Evolutionary conservation across 192 early-diverging fungal genomes (phyloP).

Genomic region (Kickxella alabastrina): DNA sequence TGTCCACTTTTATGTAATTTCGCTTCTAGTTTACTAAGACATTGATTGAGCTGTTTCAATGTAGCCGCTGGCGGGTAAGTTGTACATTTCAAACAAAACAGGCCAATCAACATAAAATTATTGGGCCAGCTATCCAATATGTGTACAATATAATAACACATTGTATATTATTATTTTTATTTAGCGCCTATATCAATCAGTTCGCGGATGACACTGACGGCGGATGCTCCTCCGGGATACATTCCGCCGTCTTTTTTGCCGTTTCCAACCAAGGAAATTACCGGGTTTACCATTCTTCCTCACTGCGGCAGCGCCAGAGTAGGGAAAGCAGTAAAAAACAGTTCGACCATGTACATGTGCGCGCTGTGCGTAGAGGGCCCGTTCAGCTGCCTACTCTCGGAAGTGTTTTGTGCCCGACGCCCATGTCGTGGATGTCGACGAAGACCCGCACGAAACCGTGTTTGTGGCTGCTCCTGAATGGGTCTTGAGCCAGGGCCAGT

Average conservation of each 20-base stretch:
- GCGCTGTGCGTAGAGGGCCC: constrained; percentile 37
- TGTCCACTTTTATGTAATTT: too few species aligned
- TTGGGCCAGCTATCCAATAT: too few species aligned
- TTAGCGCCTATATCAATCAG: constrained; percentile 17
- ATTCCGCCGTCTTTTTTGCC: constrained; percentile 21
- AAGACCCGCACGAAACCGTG: constrained; percentile 14
- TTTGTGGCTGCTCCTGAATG: constrained; percentile 25
- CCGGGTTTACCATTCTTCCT: constrained; percentile 24
- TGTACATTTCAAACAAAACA: too few species aligned
- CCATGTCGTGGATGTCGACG: constrained; percentile 28
- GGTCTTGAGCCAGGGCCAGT: background rate
- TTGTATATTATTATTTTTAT: too few species aligned
- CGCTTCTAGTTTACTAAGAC: too few species aligned
- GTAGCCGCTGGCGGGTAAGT: constrained; percentile 18
- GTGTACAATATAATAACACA: too few species aligned
- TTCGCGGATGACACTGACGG: constrained; percentile 14
- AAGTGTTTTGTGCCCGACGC: constrained; percentile 12
- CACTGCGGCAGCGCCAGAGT: constrained; percentile 38
- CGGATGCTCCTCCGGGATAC: constrained; percentile 12
- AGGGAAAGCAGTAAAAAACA: constrained; percentile 11
- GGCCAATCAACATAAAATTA: too few species aligned
- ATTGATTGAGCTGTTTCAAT: too few species aligned
- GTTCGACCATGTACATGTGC: constrained; percentile 19
- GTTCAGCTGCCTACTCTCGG: constrained; percentile 33
- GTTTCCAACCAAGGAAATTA: background rate